Conservation (phyloP, 2,329 filamentous ascomycete genomes). For the Neofusicoccum ribis region DNA sequence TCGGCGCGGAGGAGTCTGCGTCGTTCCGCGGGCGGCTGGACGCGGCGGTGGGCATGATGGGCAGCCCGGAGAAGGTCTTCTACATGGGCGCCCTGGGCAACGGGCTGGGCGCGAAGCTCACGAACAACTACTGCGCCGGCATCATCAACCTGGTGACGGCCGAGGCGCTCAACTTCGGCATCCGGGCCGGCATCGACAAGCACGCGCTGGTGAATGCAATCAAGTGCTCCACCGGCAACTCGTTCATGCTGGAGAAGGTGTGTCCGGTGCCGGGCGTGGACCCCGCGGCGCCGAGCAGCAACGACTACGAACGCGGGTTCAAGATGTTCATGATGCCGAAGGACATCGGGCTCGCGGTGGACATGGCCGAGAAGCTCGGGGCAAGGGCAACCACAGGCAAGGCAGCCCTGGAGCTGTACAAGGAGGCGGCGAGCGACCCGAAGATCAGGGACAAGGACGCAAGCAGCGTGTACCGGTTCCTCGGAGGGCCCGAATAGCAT, state of each 20-base stretch:
- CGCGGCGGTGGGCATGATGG: conserved; percentile 26
- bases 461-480: neutral
- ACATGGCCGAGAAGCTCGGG: conserved; percentile 30
- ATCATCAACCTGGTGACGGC: conserved; percentile 34
- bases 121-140: conserved; percentile 36
- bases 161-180: conserved; percentile 35
- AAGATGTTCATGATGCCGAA: conserved; percentile 40
- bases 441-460: conserved; percentile 22
- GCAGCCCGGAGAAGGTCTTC: conserved; percentile 31
- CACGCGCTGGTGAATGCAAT: conserved; percentile 30
- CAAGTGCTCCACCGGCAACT: conserved; percentile 32
- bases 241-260: conserved; percentile 38
- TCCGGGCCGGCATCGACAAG: conserved; percentile 33
- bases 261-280: conserved; percentile 37
- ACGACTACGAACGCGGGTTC: conserved; percentile 34
- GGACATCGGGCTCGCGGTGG: conserved; percentile 33
- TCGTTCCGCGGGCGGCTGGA: conserved; percentile 23
- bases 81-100: conserved; percentile 32
- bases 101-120: conserved; percentile 34
- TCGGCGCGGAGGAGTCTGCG: conserved; percentile 22
- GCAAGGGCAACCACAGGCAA: conserved; percentile 31
- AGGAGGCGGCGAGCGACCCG: conserved; percentile 28
- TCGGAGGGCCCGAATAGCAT: neutral
- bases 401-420: conserved; percentile 31
- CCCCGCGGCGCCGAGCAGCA: conserved; percentile 39